These are phyloP conservation scores for Xylaria multiplex DNA, from an alignment of 2,329 filamentous ascomycete species.

Conservation along the genomic window DNA sequence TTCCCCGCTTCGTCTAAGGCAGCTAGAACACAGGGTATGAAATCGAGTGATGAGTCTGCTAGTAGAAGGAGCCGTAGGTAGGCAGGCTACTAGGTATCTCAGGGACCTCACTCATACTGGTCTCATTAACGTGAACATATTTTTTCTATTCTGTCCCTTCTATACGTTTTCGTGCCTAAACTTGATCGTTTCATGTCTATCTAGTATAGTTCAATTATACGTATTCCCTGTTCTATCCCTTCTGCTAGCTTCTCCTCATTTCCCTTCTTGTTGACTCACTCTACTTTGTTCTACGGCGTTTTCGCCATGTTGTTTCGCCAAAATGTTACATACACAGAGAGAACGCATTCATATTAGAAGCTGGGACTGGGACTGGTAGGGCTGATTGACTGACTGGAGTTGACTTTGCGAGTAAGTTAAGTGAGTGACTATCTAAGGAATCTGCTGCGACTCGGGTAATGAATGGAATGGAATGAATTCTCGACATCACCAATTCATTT, in stretches of 20 bases:
- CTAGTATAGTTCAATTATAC: too few relatives aligned
- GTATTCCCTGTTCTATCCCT: not conserved
- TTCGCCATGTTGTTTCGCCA: not conserved
- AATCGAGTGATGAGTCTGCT: too few relatives aligned
- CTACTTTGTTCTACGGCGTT: too few relatives aligned
- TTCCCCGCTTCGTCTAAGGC: not conserved
- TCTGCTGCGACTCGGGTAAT: not conserved
- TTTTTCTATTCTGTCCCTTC: too few relatives aligned
- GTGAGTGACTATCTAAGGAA: conserved; percentile 1
- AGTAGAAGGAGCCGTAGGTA: too few relatives aligned
- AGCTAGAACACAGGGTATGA: too few relatives aligned
- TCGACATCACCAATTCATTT: not conserved
- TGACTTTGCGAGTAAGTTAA: not conserved
- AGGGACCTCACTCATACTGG: too few relatives aligned
- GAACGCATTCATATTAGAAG: not conserved
- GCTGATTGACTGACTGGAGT: not conserved
- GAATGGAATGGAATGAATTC: not conserved
- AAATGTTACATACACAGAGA: not conserved
- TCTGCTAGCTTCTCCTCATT: not conserved
- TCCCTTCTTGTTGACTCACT: too few relatives aligned
- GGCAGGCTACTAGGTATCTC: too few relatives aligned
- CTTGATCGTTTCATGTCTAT: too few relatives aligned
- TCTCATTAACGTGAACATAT: too few relatives aligned
- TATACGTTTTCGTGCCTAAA: too few relatives aligned
- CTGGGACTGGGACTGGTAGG: not conserved